Percentiles rank a stretch among this genome's conserved stretches.
These are phyloP conservation scores for Alliaria petiolata DNA, from an alignment of 345 rosid genomes.

Conservation along the genomic window DNA sequence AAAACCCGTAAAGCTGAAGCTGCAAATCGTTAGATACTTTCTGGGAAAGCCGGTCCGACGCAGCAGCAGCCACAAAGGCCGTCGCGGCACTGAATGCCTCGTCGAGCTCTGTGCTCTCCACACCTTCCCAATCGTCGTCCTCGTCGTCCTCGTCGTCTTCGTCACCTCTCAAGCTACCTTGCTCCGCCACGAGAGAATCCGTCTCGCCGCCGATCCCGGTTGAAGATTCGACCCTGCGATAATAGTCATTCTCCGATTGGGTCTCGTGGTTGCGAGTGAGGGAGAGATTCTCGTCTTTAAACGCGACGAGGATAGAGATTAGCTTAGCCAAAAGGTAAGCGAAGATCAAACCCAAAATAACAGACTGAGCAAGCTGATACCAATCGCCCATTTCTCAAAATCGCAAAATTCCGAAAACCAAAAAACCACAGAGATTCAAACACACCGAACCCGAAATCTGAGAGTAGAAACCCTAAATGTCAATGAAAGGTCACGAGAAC, in stretches of 20 bases:
- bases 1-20: conserved; percentile 74
- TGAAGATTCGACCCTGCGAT: conserved; percentile 17
- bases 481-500: not conserved
- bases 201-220: conserved; percentile 31
- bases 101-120: conserved; percentile 85
- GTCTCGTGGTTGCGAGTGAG: conserved; percentile 40
- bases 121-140: conserved; percentile 92
- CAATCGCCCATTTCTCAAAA: conserved; percentile 45
- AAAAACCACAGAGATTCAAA: not conserved
- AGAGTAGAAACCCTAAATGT: not conserved
- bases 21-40: conserved; percentile 60
- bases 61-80: conserved; percentile 65
- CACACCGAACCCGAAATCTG: not conserved
- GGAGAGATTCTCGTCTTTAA: conserved; percentile 71
- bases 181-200: conserved; percentile 73
- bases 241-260: conserved; percentile 13
- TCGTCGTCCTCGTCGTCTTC: conserved; percentile 7
- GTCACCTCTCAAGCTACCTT: conserved; percentile 64
- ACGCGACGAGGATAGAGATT: conserved; percentile 71
- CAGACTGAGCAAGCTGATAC: conserved; percentile 67
- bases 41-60: conserved; percentile 52
- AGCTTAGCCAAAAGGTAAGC: conserved; percentile 88
- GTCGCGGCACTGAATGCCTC: conserved; percentile 86
- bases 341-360: conserved; percentile 70
- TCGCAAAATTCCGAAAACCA: not conserved